phyloP scores from a whole-genome alignment of 257 asterid species.

The Nicotiana noctiflora region DNA sequence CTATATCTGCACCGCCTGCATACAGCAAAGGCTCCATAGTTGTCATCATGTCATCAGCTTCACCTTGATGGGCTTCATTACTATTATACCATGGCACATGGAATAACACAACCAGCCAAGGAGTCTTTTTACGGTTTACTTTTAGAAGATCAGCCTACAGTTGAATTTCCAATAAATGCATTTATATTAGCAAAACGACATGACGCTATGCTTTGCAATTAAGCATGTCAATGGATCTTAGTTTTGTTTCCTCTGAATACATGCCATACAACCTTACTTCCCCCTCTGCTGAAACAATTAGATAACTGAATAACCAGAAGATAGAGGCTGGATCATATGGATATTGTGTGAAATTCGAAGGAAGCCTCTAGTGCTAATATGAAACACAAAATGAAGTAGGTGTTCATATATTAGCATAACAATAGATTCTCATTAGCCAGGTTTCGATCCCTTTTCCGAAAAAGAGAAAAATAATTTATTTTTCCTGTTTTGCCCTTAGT shows the following conservation, averaged over 20 bases:
- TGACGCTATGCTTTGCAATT: neutral
- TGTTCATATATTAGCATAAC: neutral
- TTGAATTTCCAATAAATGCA: conserved; percentile 13
- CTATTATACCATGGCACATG: conserved; percentile 98
- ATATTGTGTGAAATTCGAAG: neutral
- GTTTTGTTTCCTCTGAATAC: neutral
- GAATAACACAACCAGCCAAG: conserved; percentile 70
- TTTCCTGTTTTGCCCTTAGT: no score
- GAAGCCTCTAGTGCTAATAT: neutral
- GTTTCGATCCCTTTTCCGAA: no score
- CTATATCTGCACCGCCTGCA: conserved; percentile 67
- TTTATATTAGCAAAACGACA: neutral
- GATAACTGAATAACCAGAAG: neutral
- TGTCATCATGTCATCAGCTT: conserved; percentile 77
- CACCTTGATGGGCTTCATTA: conserved; percentile 83
- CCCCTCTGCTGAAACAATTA: neutral
- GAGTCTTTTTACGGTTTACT: conserved; percentile 66
- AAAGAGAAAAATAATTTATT: no score
- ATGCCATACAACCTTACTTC: neutral
- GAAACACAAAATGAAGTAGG: neutral
- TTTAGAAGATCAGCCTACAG: conserved; percentile 64
- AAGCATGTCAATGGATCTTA: neutral
- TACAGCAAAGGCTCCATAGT: conserved; percentile 71
- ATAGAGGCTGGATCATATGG: neutral
- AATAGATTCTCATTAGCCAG: no score